Evolutionary conservation across 2,329 filamentous ascomycete genomes (phyloP).

Genomic region (Leptographium wingfieldii): DNA sequence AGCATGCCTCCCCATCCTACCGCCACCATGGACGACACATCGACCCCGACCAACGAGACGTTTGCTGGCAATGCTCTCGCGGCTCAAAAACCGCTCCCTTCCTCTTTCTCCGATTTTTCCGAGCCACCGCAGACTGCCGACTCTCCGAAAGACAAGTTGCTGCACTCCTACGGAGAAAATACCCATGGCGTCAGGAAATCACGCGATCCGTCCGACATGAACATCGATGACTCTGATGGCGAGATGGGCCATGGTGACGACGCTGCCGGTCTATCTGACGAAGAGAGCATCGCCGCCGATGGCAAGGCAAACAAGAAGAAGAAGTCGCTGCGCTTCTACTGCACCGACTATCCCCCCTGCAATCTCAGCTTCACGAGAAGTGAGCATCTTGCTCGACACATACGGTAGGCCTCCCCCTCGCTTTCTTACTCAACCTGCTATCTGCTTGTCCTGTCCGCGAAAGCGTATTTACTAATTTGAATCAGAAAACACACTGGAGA

Average conservation of each 20-base stretch:
- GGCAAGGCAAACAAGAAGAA: constrained; percentile 82
- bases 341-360: constrained; percentile 88
- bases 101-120: constrained; percentile 27
- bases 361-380: constrained; percentile 90
- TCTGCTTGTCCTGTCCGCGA: neutral
- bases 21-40: constrained; percentile 28
- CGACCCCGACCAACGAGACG: constrained; percentile 51
- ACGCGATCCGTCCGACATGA: constrained; percentile 54
- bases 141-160: constrained; percentile 13
- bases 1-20: constrained; percentile 14
- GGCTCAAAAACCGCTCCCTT: constrained; percentile 41
- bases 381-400: constrained; percentile 89
- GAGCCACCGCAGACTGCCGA: constrained; percentile 19
- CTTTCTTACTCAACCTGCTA: neutral
- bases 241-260: constrained; percentile 39
- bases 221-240: constrained; percentile 64
- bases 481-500: constrained; percentile 90
- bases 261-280: constrained; percentile 45
- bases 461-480: constrained; percentile 1
- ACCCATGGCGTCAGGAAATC: constrained; percentile 51
- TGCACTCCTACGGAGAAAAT: constrained; percentile 28
- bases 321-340: constrained; percentile 92
- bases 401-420: constrained; percentile 46
- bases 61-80: constrained; percentile 30
- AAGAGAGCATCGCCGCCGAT: constrained; percentile 50